Percentiles rank a stretch among this genome's conserved stretches.
These are phyloP conservation scores for Apocynum venetum DNA, from an alignment of 257 asterid species.

Conservation along the genomic window DNA sequence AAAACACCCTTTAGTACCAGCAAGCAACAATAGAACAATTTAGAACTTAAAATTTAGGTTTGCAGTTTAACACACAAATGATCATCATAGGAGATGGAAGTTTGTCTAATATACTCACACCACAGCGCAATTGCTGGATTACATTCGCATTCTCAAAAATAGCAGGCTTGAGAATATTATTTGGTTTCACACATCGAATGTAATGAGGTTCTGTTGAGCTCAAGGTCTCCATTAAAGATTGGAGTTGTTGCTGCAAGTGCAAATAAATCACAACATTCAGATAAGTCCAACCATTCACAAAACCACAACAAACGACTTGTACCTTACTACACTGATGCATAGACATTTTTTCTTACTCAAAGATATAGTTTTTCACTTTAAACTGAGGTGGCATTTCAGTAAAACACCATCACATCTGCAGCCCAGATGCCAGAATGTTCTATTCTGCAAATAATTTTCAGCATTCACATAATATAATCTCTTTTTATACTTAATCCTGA, in stretches of 20 bases:
- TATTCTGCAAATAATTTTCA: neutral
- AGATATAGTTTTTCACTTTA: neutral
- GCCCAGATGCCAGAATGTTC: neutral
- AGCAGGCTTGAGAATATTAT: constrained; percentile 85
- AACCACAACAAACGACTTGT: neutral
- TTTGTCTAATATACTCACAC: constrained; percentile 63
- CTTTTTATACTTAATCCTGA: neutral
- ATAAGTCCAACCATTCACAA: constrained; percentile 15
- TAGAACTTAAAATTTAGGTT: neutral
- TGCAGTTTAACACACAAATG: constrained; percentile 9
- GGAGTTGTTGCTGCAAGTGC: constrained; percentile 83
- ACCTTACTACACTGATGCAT: neutral
- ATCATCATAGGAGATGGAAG: constrained; percentile 15
- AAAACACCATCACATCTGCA: neutral
- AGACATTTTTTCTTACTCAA: constrained; percentile 3
- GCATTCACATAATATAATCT: neutral
- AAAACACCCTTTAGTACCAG: constrained; percentile 71
- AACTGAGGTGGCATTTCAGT: neutral
- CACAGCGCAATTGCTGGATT: constrained; percentile 96
- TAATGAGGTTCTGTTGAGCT: constrained; percentile 96
- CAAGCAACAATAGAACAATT: constrained; percentile 1
- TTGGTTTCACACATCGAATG: constrained; percentile 98
- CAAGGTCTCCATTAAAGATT: constrained; percentile 95
- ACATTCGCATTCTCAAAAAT: constrained; percentile 86
- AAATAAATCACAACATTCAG: constrained; percentile 26